phyloP scores from a whole-genome alignment of 1,284 basidiomycete species.

The Gymnopus androsaceus region DNA sequence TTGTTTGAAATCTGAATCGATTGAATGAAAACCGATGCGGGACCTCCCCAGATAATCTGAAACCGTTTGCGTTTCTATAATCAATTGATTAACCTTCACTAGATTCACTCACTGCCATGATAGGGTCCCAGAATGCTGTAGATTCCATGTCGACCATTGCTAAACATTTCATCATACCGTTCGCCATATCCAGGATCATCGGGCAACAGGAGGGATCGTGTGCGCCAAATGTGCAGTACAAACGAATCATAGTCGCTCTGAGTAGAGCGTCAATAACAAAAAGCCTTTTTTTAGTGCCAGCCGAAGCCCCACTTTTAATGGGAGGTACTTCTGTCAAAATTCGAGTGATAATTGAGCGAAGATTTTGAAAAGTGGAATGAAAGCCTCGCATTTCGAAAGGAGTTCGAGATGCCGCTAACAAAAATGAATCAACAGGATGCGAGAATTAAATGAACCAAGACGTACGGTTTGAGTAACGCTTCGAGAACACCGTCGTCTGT shows the following conservation, averaged over 20 bases:
- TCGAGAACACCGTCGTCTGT: slow-evolving; percentile 4
- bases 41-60: background rate
- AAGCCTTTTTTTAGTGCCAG: background rate
- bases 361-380: background rate
- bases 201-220: background rate
- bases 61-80: background rate
- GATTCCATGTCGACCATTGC: background rate
- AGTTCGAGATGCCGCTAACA: background rate
- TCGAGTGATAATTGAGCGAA: background rate
- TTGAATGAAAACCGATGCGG: background rate
- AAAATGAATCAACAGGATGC: background rate
- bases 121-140: slow-evolving; percentile 8
- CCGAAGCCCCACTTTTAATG: background rate
- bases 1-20: background rate
- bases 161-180: slow-evolving; percentile 3
- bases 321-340: slow-evolving; percentile 6
- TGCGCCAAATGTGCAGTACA: slow-evolving; percentile 5
- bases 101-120: slow-evolving; percentile 11
- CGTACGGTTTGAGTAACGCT: slow-evolving; percentile 4
- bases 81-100: background rate
- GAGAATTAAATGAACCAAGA: background rate
- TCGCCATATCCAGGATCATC: background rate
- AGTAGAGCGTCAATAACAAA: slow-evolving; percentile 12
- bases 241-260: slow-evolving; percentile 7
- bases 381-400: background rate